Evolutionary conservation across 257 asterid genomes (phyloP).

Genomic region (Rhazya stricta): DNA sequence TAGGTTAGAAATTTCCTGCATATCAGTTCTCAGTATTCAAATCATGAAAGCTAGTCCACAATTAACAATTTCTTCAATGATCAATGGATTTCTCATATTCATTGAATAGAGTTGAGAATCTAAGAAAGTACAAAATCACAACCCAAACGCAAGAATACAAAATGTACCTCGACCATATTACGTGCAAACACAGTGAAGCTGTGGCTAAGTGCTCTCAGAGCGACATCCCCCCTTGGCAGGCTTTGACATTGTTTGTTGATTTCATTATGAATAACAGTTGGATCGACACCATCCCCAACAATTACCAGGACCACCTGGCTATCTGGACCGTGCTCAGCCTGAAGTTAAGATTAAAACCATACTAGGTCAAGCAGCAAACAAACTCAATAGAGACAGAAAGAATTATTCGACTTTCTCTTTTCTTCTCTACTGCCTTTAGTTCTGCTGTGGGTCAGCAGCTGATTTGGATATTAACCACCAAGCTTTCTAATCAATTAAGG

Average conservation of each 20-base stretch:
- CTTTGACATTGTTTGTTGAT: constrained; percentile 68
- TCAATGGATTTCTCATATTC: neutral
- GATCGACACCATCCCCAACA: constrained; percentile 78
- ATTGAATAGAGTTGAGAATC: too few relatives aligned
- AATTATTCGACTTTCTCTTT: neutral
- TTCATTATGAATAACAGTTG: constrained; percentile 61
- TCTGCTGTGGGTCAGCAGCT: neutral
- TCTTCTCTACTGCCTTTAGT: neutral
- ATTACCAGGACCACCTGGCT: constrained; percentile 97
- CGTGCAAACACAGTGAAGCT: constrained; percentile 82
- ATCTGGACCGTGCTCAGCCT: constrained; percentile 99
- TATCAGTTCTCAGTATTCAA: neutral
- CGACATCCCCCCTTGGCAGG: constrained; percentile 87
- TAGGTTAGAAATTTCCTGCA: neutral
- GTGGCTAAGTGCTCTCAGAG: constrained; percentile 81
- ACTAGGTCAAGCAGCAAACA: neutral
- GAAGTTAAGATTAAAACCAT: constrained; percentile 19
- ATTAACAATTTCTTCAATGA: neutral
- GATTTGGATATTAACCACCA: neutral
- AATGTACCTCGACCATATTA: constrained; percentile 82
- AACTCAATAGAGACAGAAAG: constrained; percentile 4
- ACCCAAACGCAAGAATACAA: constrained; percentile 1
- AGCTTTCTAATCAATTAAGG: neutral
- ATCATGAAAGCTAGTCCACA: neutral
- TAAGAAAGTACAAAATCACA: neutral